Evolutionary conservation across 2,329 filamentous ascomycete species (phyloP).

Genomic region (Penicillium sclerotigenum): DNA sequence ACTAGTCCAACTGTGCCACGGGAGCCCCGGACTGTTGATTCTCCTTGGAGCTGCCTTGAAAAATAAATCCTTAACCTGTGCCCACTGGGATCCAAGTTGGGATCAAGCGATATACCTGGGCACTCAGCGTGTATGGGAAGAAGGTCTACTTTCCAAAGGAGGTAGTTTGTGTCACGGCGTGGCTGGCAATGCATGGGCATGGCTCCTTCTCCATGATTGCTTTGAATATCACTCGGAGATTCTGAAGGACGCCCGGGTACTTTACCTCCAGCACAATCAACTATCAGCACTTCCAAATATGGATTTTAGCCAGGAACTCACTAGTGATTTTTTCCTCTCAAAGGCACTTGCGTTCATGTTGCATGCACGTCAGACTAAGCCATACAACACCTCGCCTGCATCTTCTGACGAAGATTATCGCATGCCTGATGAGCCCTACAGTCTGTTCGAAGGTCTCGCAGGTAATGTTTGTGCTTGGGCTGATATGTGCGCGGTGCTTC

Average conservation of each 20-base stretch:
- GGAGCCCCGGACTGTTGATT: constrained; percentile 38
- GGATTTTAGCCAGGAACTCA: constrained; percentile 18
- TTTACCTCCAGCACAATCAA: constrained; percentile 20
- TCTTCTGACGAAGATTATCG: constrained; percentile 32
- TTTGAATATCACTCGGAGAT: constrained; percentile 32
- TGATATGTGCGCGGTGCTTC: constrained; percentile 38
- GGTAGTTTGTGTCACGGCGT: constrained; percentile 43
- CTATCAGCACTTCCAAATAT: background rate
- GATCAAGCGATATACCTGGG: constrained; percentile 34
- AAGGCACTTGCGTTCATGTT: constrained; percentile 38
- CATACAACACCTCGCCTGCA: constrained; percentile 27
- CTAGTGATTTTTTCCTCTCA: constrained; percentile 39
- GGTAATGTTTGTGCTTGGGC: constrained; percentile 44
- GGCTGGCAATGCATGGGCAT: constrained; percentile 42
- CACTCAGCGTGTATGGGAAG: constrained; percentile 39
- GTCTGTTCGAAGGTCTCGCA: constrained; percentile 40
- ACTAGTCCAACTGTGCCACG: constrained; percentile 44
- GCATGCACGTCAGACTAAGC: constrained; percentile 38
- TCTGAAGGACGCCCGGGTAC: constrained; percentile 22
- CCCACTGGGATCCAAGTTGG: constrained; percentile 40
- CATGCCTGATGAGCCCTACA: constrained; percentile 42
- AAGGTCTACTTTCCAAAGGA: constrained; percentile 43
- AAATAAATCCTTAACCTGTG: constrained; percentile 23
- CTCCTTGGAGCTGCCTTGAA: constrained; percentile 36
- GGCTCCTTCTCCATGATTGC: constrained; percentile 37